Conservation (phyloP, 495 filamentous ascomycete genomes). For the Neurospora sp. region DNA sequence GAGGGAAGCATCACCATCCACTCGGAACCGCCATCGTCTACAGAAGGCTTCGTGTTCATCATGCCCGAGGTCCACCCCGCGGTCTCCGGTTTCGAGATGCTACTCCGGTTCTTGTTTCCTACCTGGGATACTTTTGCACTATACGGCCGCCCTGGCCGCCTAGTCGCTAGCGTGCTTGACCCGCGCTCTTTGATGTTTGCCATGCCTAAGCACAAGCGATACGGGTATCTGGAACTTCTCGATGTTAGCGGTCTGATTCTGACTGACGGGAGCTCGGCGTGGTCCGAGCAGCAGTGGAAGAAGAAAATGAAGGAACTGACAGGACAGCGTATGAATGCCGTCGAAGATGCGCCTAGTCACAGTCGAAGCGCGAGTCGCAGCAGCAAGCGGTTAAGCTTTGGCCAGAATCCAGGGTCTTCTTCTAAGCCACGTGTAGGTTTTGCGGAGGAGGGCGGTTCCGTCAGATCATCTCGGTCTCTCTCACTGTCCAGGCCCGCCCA, state of each 20-base stretch:
- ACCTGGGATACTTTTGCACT: conserved; percentile 87
- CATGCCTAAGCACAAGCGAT: conserved; percentile 78
- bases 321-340: conserved; percentile 56
- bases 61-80: conserved; percentile 93
- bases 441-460: conserved; percentile 48
- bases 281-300: conserved; percentile 87
- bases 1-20: conserved; percentile 87
- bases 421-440: conserved; percentile 47
- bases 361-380: conserved; percentile 52
- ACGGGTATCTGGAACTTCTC: conserved; percentile 81
- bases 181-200: conserved; percentile 93
- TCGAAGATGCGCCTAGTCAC: conserved; percentile 39
- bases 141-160: conserved; percentile 79
- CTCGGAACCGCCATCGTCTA: conserved; percentile 55
- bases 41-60: conserved; percentile 91
- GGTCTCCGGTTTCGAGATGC: conserved; percentile 89
- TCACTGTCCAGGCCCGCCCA: conserved; percentile 32
- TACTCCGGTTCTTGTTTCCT: conserved; percentile 90
- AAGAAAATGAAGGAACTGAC: conserved; percentile 83
- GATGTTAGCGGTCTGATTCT: conserved; percentile 75
- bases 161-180: conserved; percentile 81
- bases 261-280: conserved; percentile 63
- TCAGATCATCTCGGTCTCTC: conserved; percentile 46
- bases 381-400: conserved; percentile 59
- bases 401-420: conserved; percentile 18